phyloP scores from a whole-genome alignment of 106 monocot species.

The Xerophyta viscosa region DNA sequence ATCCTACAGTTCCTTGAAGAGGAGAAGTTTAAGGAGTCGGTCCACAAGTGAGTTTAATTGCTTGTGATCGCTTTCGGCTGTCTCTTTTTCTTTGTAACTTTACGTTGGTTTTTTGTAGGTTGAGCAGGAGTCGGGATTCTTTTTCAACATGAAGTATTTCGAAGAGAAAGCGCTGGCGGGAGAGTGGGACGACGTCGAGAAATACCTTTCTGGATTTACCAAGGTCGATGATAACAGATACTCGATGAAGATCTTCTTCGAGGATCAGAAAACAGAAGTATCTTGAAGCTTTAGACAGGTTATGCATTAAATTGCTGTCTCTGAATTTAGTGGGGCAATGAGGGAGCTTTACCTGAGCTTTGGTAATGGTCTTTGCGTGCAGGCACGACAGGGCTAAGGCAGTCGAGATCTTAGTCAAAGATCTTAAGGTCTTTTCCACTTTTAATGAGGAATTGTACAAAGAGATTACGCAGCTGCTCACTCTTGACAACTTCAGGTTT shows the following conservation, averaged over 20 bases:
- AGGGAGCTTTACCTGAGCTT: background rate
- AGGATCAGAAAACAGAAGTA: slow-evolving; percentile 71
- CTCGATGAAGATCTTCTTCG: slow-evolving; percentile 75
- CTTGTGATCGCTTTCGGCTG: background rate
- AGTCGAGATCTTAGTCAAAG: slow-evolving; percentile 49
- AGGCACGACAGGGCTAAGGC: slow-evolving; percentile 48
- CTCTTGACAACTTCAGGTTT: slow-evolving; percentile 56
- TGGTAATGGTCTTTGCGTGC: background rate
- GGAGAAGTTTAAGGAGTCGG: slow-evolving; percentile 68
- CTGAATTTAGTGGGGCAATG: no score
- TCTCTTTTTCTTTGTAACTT: background rate
- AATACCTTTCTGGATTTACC: slow-evolving; percentile 59
- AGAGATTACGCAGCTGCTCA: slow-evolving; percentile 50
- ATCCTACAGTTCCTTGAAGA: slow-evolving; percentile 67
- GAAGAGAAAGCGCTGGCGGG: slow-evolving; percentile 33
- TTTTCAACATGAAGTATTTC: slow-evolving; percentile 45
- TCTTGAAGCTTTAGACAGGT: slow-evolving; percentile 67
- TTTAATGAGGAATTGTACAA: slow-evolving; percentile 55
- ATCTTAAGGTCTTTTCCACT: slow-evolving; percentile 54
- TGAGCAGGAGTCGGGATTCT: slow-evolving; percentile 43
- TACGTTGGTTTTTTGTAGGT: slow-evolving; percentile 7
- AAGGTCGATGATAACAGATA: slow-evolving; percentile 61
- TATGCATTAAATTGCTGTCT: background rate
- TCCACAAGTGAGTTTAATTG: slow-evolving; percentile 36
- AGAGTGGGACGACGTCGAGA: slow-evolving; percentile 46